These are phyloP conservation scores for Glomus cerebriforme DNA, from an alignment of 192 early-diverging fungal species.

Conservation along the genomic window DNA sequence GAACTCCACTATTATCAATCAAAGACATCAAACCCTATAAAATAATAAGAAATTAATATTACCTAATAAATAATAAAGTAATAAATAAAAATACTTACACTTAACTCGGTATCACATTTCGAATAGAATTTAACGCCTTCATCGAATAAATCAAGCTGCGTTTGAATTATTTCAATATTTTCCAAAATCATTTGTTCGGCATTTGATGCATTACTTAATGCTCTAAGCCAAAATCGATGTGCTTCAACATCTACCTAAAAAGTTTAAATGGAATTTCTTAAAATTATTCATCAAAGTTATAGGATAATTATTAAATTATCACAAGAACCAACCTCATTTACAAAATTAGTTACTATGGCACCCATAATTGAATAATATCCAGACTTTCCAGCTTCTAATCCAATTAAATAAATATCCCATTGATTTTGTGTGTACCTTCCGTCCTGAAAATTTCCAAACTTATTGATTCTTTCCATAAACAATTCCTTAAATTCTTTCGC, in stretches of 20 bases:
- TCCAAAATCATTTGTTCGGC: not conserved
- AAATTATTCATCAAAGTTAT: not conserved
- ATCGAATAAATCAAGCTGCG: not conserved
- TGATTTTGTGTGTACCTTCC: not conserved
- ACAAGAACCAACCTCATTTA: not conserved
- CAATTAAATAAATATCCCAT: slow-evolving; percentile 24
- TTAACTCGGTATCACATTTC: slow-evolving; percentile 8
- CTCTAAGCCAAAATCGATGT: slow-evolving; percentile 12
- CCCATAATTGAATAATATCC: slow-evolving; percentile 15
- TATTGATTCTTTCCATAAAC: not conserved
- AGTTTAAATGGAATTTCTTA: not conserved
- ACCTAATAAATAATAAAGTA: not conserved
- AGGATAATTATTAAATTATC: not conserved
- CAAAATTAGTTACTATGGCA: not conserved
- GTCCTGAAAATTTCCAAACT: not conserved
- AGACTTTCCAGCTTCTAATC: slow-evolving; percentile 17
- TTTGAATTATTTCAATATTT: not conserved
- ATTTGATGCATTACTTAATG: not conserved
- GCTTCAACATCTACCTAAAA: slow-evolving; percentile 20
- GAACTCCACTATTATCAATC: not conserved
- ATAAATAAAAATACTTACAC: not conserved
- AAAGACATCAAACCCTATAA: slow-evolving; percentile 15
- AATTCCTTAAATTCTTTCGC: not conserved
- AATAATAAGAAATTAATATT: not conserved
- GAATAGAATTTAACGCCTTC: not conserved